Base-by-base conservation (phyloP, 371 early-diverging fungal genomes). In the Haplosporangium sp. region DNA sequence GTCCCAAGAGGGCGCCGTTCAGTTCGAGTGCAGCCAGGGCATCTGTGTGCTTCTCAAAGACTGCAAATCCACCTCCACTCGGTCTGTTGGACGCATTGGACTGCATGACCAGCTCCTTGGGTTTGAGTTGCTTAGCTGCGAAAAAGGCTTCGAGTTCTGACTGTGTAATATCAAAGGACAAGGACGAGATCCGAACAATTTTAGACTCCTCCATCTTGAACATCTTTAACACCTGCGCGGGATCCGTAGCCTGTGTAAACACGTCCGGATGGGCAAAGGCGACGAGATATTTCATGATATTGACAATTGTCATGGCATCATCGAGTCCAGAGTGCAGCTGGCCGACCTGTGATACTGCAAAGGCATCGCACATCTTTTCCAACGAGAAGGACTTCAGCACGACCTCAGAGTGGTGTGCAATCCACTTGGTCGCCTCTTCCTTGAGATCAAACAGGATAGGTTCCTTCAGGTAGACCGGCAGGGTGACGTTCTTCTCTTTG, bases 361-460 rank as follows among this genome's bases (percentile, higher is more conserved):
- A 89, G 1, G 84, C 77, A 18, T 85, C 85, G 73, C 91, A 90
- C 59, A 93, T 81, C 48, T 89, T 89, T 23, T 86, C 85, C 50
- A 93, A 72, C 0, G 93, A 90, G 37, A 85, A 85, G 11, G 84
- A 81, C 40, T 84, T 82, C 37, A 89, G 79, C 20, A 75, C 83
- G 18, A 87, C 83, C 41, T 90, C 88, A 36, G 88, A 83, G 63
- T 89, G 90, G 58, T 88, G 87, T n/a, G 87, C 86, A 61, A 85
- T 87, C 88, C 87, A 89, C 23, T 86, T 88, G 61, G 86, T 86
- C 41, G 86, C 88, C 71, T 94, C 93, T 52, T 89, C 87, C 81
- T 89, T 92, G 41, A 91, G 83, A 70, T 94, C 94, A 76, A 92
- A 94, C 82, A 92, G 89, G 40, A 87, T 83, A 59, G 86, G 84